These are phyloP conservation scores for Erythrophleum ivorense DNA, from an alignment of 331 rosid genomes.

Conservation along the genomic window DNA sequence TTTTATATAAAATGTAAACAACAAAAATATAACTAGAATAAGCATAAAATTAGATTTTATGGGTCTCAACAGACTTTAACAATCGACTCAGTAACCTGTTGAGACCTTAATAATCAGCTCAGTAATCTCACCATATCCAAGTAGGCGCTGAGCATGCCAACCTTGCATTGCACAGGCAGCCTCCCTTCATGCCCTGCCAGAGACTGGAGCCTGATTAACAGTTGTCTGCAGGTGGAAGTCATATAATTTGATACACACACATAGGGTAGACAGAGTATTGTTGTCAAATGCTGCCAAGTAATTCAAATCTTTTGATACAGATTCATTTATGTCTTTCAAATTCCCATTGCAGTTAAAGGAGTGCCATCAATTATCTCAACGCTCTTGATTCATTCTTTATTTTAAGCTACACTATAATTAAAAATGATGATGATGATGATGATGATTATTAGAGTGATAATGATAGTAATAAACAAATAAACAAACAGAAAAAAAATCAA, in stretches of 20 bases:
- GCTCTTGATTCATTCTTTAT: too few relatives aligned
- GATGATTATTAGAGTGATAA: too few relatives aligned
- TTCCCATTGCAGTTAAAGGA: constrained; percentile 7
- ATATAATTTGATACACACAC: constrained; percentile 2
- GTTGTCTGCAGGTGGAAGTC: constrained; percentile 54
- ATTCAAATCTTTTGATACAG: too few relatives aligned
- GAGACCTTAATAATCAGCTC: constrained; percentile 43
- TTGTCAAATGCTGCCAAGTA: constrained; percentile 4
- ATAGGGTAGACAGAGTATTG: background rate
- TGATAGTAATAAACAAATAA: too few relatives aligned
- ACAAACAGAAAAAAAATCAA: too few relatives aligned
- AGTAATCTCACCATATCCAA: constrained; percentile 78
- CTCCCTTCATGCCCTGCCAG: constrained; percentile 92
- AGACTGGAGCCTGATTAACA: constrained; percentile 67
- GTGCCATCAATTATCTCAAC: too few relatives aligned
- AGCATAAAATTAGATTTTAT: background rate
- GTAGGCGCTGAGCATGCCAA: constrained; percentile 90
- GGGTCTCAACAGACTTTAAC: too few relatives aligned
- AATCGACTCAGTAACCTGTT: too few relatives aligned
- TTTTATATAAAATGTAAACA: background rate
- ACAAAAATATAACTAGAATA: constrained; percentile 5
- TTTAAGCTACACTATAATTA: too few relatives aligned
- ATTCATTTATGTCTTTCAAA: background rate
- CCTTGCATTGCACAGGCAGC: constrained; percentile 90
- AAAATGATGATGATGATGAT: too few relatives aligned